Evolutionary conservation across 768 basidiomycete species (phyloP).

Genomic region (Lactarius pseudohatsudake): DNA sequence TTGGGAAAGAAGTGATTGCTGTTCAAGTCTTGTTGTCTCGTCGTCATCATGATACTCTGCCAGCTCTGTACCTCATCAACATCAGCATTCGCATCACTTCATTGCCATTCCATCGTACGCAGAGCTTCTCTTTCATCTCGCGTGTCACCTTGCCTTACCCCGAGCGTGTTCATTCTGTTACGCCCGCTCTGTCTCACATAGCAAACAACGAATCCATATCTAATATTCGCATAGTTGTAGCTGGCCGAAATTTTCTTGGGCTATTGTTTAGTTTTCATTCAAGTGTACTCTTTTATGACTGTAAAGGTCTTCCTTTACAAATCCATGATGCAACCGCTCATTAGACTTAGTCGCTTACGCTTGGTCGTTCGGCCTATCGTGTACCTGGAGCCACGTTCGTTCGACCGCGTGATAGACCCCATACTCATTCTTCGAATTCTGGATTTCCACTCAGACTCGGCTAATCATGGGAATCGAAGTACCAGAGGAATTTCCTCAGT

Average conservation of each 20-base stretch:
- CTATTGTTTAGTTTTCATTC: constrained; percentile 5
- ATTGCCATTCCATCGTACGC: background rate
- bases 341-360: background rate
- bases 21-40: constrained; percentile 2
- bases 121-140: background rate
- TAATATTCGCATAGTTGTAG: constrained; percentile 22
- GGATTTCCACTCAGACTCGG: background rate
- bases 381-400: no score
- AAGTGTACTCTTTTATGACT: background rate
- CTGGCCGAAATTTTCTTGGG: constrained; percentile 1
- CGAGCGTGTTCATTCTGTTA: constrained; percentile 5
- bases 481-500: background rate
- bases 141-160: constrained; percentile 5
- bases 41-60: constrained; percentile 12
- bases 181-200: background rate
- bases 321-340: background rate
- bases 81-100: constrained; percentile 8
- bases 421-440: background rate
- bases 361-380: background rate
- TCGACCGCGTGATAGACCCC: background rate
- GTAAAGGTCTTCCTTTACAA: background rate
- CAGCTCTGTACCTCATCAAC: constrained; percentile 20
- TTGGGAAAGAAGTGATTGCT: constrained; percentile 46
- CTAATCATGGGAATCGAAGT: background rate
- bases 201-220: constrained; percentile 16